Evolutionary conservation across 2,329 filamentous ascomycete species (phyloP).

Genomic region (Aspergillus sp.): DNA sequence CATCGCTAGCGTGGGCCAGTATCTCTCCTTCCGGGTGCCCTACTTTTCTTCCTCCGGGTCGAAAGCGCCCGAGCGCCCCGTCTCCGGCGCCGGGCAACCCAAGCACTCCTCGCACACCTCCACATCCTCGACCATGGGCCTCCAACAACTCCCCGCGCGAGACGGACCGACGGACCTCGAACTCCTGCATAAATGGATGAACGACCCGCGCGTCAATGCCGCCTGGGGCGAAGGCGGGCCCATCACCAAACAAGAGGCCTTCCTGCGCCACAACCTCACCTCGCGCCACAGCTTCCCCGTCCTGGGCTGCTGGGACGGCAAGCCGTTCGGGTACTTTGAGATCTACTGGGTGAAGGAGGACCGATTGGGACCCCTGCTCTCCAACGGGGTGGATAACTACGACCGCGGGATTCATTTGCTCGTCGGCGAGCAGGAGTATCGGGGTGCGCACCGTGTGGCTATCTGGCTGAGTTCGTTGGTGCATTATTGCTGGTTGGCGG

Average conservation of each 20-base stretch:
- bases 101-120: conserved; percentile 18
- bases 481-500: conserved; percentile 74
- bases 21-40: conserved; percentile 80
- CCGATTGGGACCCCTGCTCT: conserved; percentile 58
- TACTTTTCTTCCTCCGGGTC: conserved; percentile 46
- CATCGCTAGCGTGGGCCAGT: conserved; percentile 71
- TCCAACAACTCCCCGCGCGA: conserved; percentile 22
- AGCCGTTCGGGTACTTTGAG: conserved; percentile 95
- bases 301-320: conserved; percentile 88
- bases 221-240: conserved; percentile 69
- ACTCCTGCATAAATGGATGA: conserved; percentile 80
- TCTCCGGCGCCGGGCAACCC: conserved; percentile 9
- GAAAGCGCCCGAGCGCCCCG: conserved; percentile 40
- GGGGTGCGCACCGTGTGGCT: conserved; percentile 66
- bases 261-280: conserved; percentile 58
- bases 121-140: conserved; percentile 30
- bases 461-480: conserved; percentile 77
- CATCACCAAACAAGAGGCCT: conserved; percentile 52
- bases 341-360: conserved; percentile 98
- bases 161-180: conserved; percentile 50
- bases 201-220: conserved; percentile 69
- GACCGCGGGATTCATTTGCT: conserved; percentile 84
- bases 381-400: conserved; percentile 60
- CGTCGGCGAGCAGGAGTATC: conserved; percentile 84
- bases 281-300: conserved; percentile 76